These are phyloP conservation scores for Tetracentron sinense DNA, from an alignment of 164 flowering plant genomes.

Conservation along the genomic window DNA sequence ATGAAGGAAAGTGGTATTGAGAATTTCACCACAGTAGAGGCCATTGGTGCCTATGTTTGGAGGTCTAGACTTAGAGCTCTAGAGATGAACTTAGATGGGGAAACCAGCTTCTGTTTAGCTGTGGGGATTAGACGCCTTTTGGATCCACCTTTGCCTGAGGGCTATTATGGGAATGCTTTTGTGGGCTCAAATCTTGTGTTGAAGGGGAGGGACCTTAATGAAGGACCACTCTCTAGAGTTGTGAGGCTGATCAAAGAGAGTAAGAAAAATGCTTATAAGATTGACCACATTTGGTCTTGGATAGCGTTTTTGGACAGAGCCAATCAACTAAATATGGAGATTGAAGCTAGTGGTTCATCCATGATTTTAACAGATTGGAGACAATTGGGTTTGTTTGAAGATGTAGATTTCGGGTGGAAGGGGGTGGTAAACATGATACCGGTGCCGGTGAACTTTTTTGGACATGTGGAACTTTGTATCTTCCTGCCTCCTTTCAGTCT, in stretches of 20 bases:
- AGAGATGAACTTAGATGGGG: constrained; percentile 19
- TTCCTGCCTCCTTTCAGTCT: constrained; percentile 27
- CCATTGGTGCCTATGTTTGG: constrained; percentile 31
- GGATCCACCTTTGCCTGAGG: constrained; percentile 27
- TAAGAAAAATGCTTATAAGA: constrained; percentile 13
- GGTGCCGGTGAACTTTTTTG: constrained; percentile 22
- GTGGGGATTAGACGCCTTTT: constrained; percentile 18
- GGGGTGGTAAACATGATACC: constrained; percentile 25
- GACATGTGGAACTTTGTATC: constrained; percentile 21
- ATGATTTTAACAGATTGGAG: constrained; percentile 37
- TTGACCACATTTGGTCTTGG: constrained; percentile 6
- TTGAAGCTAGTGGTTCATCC: constrained; percentile 14
- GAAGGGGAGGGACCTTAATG: constrained; percentile 17
- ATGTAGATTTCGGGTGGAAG: constrained; percentile 29
- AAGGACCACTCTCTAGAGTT: constrained; percentile 17
- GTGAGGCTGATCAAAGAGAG: constrained; percentile 28
- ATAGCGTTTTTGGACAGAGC: constrained; percentile 14
- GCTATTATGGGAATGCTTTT: constrained; percentile 36
- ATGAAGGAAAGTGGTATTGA: constrained; percentile 15
- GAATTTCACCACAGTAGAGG: constrained; percentile 27
- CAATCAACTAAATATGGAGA: background rate
- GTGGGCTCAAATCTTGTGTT: constrained; percentile 11
- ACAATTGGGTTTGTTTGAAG: constrained; percentile 24
- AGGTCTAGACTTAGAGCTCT: constrained; percentile 27
- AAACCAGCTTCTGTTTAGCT: constrained; percentile 9